Percentiles rank a stretch among this genome's conserved stretches.
These are phyloP conservation scores for Suillus sp. DNA, from an alignment of 768 basidiomycete species.

Conservation along the genomic window DNA sequence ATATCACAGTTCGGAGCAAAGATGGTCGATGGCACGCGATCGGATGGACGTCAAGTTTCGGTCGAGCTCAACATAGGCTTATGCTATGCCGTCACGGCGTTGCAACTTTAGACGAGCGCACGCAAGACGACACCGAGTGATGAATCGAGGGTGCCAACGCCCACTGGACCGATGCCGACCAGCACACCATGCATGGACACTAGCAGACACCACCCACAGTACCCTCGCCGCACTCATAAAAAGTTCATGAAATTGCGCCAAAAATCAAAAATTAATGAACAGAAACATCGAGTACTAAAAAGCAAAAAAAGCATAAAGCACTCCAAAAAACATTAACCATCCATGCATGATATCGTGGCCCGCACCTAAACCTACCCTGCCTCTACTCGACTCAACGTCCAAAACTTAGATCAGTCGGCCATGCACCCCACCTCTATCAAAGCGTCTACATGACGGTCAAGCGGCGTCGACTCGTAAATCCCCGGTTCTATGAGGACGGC, in stretches of 20 bases:
- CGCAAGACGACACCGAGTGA: too few relatives aligned
- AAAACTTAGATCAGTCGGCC: neutral
- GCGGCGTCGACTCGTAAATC: neutral
- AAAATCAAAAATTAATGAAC: neutral
- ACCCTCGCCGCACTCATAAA: neutral
- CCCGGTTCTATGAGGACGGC: neutral
- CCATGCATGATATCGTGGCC: conserved; percentile 1
- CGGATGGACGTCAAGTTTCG: too few relatives aligned
- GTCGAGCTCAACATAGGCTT: too few relatives aligned
- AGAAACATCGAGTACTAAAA: neutral
- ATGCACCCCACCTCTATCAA: neutral
- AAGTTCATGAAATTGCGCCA: neutral
- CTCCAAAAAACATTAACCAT: conserved; percentile 1
- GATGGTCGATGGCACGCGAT: too few relatives aligned
- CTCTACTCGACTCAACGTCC: neutral
- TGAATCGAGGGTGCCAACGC: too few relatives aligned
- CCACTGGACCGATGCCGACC: too few relatives aligned
- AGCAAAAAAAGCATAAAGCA: neutral
- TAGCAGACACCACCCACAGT: too few relatives aligned
- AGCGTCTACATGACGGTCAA: neutral
- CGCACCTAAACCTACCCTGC: neutral
- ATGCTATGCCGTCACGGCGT: too few relatives aligned
- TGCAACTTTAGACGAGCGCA: too few relatives aligned
- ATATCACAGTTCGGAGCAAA: too few relatives aligned
- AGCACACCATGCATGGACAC: too few relatives aligned